Conservation (phyloP, 495 filamentous ascomycete genomes). For the Platismatia glauca region DNA sequence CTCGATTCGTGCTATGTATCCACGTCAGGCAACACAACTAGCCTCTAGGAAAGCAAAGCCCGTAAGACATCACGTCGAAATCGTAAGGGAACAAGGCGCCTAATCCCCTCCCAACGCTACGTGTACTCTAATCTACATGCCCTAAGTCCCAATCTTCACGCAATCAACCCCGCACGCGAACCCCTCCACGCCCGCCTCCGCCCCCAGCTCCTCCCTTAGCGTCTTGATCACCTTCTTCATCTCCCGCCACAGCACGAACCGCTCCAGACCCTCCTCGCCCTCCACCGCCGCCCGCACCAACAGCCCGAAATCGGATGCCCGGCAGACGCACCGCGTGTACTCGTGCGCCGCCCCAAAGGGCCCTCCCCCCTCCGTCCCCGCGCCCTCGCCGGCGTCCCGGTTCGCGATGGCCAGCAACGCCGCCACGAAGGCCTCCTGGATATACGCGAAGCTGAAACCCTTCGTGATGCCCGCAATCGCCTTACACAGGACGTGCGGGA, state of each 20-base stretch:
- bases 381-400: background rate
- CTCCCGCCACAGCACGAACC: slow-evolving; percentile 33
- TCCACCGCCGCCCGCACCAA: slow-evolving; percentile 6
- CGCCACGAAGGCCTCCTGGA: slow-evolving; percentile 50
- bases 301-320: background rate
- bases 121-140: too few species aligned
- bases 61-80: too few species aligned
- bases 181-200: slow-evolving; percentile 5
- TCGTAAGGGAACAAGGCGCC: background rate
- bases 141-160: background rate
- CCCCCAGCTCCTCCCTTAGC: slow-evolving; percentile 32
- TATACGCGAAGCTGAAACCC: slow-evolving; percentile 56
- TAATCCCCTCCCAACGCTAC: background rate
- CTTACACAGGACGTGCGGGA: slow-evolving; percentile 42
- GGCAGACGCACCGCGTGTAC: background rate
- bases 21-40: too few species aligned
- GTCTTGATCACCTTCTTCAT: slow-evolving; percentile 35
- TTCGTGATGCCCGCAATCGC: slow-evolving; percentile 50
- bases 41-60: too few species aligned
- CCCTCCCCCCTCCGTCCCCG: background rate
- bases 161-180: background rate
- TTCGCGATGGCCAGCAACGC: slow-evolving; percentile 10
- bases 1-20: too few species aligned
- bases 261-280: slow-evolving; percentile 26
- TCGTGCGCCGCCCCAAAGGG: background rate